phyloP scores from a whole-genome alignment of 371 early-diverging fungal genomes.

The Mortierella sp. region DNA sequence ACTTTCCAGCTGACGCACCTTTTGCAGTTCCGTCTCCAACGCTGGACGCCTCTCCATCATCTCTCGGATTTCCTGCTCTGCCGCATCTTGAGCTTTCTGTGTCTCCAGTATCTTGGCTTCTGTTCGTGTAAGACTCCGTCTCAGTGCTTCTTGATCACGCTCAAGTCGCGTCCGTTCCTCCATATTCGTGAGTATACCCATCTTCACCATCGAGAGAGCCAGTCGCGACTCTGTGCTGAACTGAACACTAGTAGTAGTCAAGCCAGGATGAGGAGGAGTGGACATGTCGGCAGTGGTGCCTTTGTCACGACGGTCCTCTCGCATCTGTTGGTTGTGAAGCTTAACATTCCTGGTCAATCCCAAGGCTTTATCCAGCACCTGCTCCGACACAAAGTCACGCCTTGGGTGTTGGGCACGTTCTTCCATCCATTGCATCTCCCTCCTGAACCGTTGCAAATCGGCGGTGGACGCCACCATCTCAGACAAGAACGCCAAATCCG shows the following conservation, averaged over 20 bases:
- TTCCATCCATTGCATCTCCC: constrained; percentile 43
- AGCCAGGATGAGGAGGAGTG: neutral
- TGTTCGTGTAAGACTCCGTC: constrained; percentile 13
- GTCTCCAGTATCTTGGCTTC: constrained; percentile 6
- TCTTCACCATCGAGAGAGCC: constrained; percentile 40
- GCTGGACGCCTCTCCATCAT: constrained; percentile 14
- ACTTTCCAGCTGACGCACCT: constrained; percentile 18
- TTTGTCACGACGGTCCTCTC: constrained; percentile 5
- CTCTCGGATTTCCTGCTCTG: constrained; percentile 19
- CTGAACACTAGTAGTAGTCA: neutral
- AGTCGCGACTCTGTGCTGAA: constrained; percentile 42
- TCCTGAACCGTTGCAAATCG: constrained; percentile 40
- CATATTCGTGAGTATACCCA: constrained; percentile 17
- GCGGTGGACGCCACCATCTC: constrained; percentile 43
- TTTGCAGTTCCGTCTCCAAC: constrained; percentile 15
- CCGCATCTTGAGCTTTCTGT: constrained; percentile 4
- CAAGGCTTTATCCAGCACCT: constrained; percentile 27
- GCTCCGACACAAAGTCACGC: constrained; percentile 14
- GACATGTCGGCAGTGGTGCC: neutral
- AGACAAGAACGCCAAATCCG: constrained; percentile 49
- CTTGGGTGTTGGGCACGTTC: constrained; percentile 26
- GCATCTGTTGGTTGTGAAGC: constrained; percentile 24
- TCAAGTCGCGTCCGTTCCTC: constrained; percentile 42
- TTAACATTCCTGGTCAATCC: constrained; percentile 16
- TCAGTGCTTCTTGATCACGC: constrained; percentile 23